These are phyloP conservation scores for Paratinospora sagittata DNA, from an alignment of 164 flowering plant species.

Conservation along the genomic window DNA sequence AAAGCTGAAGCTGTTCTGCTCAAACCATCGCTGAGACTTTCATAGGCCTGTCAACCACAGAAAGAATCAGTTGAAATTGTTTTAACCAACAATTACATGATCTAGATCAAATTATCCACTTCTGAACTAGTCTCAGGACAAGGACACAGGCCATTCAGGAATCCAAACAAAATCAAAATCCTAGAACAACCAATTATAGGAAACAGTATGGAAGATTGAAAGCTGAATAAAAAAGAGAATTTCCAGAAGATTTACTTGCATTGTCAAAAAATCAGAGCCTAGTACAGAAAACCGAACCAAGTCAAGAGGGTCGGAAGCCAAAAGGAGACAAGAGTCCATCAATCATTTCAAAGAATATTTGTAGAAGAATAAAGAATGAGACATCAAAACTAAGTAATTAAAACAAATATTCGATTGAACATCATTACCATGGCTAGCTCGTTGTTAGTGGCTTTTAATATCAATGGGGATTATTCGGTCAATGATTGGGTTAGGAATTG, in stretches of 20 bases:
- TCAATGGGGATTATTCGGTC: too few species aligned
- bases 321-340: neutral
- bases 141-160: too few species aligned
- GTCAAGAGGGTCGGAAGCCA: neutral
- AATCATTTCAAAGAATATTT: neutral
- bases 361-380: neutral
- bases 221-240: neutral
- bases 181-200: neutral
- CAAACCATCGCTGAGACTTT: conserved; percentile 76
- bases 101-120: neutral
- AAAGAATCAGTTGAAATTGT: neutral
- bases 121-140: neutral
- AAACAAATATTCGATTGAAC: neutral
- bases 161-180: neutral
- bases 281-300: neutral
- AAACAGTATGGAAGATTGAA: neutral
- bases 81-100: neutral
- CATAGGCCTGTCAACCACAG: conserved; percentile 59
- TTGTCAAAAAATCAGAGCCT: neutral
- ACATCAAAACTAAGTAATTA: neutral
- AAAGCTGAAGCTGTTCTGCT: conserved; percentile 82
- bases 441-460: neutral
- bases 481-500: too few species aligned
- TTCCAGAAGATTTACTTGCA: neutral
- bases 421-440: neutral